Evolutionary conservation across 257 asterid species (phyloP), one percentile per base, ranked within the genome.

Genomic region (Leonotis leonurus): DNA sequence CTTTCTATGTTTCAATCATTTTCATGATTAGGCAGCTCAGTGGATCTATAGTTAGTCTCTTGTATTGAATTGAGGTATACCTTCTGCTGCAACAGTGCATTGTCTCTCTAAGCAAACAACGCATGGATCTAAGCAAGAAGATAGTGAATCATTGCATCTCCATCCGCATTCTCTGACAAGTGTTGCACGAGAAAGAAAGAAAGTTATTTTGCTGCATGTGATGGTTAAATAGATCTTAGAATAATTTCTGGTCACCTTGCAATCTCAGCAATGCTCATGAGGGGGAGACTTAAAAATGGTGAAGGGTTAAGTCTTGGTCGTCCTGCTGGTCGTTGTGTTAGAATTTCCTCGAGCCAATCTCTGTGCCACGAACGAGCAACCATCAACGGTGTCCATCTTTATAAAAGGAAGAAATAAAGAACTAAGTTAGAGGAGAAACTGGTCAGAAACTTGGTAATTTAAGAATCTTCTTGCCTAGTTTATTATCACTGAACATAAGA

Each of bases 41-140:
- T n/a, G n/a, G n/a, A n/a, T n/a, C n/a, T n/a, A n/a, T n/a, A n/a
- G n/a, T 0, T 1, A 30, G 36, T 30, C 36, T 5, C 7, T 30
- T 30, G 36, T 4, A 30, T 13, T 25, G 11, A 9, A 10, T 21
- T 20, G 1, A 2, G 21, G 16, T 20, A 24, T 82, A 89, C 97
- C 97, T 75, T 84, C 89, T 53, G 97, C 97, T 49, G 94, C 91
- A 66, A 89, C 94, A 13, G 95, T 76, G 76, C 97, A 89, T 77
- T 75, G 77, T 57, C 94, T 79, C 74, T 89, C 97, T 70, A 89
- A 77, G 76, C 97, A 89, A 78, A 89, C 97, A 46, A 82, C 97
- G 54, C 97, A 89, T 3, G 97, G 97, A 68, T 89, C 97, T 41
- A 77, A 63, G 69, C 88, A 81, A 0, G 83, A 46, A 4, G 77